Evolutionary conservation across 2,329 filamentous ascomycete species (phyloP), one percentile per base, ranked within the genome.

Genomic region (Claviceps quebecensis): DNA sequence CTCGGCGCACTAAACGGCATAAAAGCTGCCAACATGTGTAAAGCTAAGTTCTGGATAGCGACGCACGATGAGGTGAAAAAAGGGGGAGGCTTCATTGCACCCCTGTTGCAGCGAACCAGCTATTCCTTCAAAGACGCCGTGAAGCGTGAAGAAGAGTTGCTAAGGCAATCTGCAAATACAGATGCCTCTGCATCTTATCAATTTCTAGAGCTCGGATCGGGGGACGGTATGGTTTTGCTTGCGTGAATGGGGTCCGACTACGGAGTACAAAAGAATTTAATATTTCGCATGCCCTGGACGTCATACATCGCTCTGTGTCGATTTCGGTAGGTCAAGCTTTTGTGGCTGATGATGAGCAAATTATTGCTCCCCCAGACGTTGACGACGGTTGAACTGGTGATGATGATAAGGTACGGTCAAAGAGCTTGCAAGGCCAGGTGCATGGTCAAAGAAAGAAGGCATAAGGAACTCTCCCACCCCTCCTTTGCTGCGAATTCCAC

Each of bases 11-110:
- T 76, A 53, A 84, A 84, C 58, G 81, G 77, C 0, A 63, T 83
- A 16, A 68, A 74, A 52, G 76, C 77, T 3, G 78, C 78, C 53
- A 63, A 70, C 16, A 63, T 73, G 4, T 63, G 77, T 34, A 66
- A 70, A 2, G 76, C 78, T 0, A 74, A 69, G 56, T 84, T 84
- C 58, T 85, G 81, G 81, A 65, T 84, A 17, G 74, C 73, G 0
- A 84, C 81, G 26, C 81, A 85, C 57, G 80, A 83, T 56, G 81
- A 84, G 61, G 67, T 76, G 4, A 84, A 84, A 63, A 72, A 63
- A 50, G 80, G 78, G 0, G 72, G 71, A 0, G 80, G 80, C 0
- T 57, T 83, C 5, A 72, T 84, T 9, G 72, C 76, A 65, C 64
- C 67, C 54, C 70, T 81, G 41, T 57, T 80, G 49, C 61, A 62